phyloP scores from a whole-genome alignment of 106 monocot genomes.

The Dendrobium huoshanense region DNA sequence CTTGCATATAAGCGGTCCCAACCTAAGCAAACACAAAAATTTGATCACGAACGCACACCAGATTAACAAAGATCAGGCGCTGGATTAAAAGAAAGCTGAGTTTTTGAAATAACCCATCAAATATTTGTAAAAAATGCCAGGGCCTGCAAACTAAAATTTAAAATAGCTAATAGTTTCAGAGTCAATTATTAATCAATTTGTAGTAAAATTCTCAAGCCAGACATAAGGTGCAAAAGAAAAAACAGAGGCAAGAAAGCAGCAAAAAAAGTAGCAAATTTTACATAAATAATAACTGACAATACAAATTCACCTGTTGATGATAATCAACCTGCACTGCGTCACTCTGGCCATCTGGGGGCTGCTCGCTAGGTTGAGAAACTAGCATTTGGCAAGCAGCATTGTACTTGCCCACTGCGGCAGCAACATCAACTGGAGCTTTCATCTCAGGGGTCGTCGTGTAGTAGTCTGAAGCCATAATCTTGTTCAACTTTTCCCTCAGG shows the following conservation, averaged over 20 bases:
- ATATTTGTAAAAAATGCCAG: neutral
- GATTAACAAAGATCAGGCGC: no score
- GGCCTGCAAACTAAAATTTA: neutral
- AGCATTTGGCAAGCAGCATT: slow-evolving; percentile 12
- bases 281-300: neutral
- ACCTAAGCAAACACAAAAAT: neutral
- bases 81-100: neutral
- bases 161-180: neutral
- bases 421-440: slow-evolving; percentile 74
- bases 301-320: slow-evolving; percentile 7
- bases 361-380: slow-evolving; percentile 1
- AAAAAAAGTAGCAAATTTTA: neutral
- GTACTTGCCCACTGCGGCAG: slow-evolving; percentile 70
- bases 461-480: slow-evolving; percentile 78
- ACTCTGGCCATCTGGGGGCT: neutral
- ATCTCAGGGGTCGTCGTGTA: slow-evolving; percentile 68
- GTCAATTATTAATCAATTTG: neutral
- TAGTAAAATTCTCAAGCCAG: neutral
- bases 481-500: slow-evolving; percentile 71
- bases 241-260: neutral
- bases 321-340: neutral
- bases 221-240: neutral
- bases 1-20: neutral
- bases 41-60: neutral
- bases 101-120: neutral